These are phyloP conservation scores for Zygoascus ofunaensis DNA, from an alignment of 805 yeast genomes.

Conservation along the genomic window DNA sequence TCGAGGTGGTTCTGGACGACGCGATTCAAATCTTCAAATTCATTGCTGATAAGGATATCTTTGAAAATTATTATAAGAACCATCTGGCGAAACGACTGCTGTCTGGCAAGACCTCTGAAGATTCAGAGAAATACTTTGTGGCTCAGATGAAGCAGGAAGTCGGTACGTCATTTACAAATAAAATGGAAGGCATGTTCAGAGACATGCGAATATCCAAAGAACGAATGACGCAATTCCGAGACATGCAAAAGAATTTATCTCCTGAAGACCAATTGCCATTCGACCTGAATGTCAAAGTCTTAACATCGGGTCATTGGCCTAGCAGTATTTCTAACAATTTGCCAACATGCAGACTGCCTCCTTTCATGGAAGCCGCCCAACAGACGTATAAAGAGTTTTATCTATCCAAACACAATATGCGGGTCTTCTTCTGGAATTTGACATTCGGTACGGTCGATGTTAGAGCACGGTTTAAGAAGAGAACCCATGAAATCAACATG, in stretches of 20 bases:
- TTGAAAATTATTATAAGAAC: constrained; percentile 75
- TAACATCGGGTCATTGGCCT: constrained; percentile 66
- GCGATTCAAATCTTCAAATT: constrained; percentile 57
- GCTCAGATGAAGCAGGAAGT: constrained; percentile 62
- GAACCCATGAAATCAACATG: constrained; percentile 69
- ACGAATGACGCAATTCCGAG: constrained; percentile 34
- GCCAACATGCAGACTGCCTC: constrained; percentile 30
- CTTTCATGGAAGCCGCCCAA: constrained; percentile 35
- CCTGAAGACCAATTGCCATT: constrained; percentile 16
- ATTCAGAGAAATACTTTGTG: constrained; percentile 61
- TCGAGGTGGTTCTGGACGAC: constrained; percentile 40
- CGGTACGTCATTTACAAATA: constrained; percentile 70
- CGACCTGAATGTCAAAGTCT: constrained; percentile 42
- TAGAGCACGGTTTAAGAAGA: constrained; percentile 55
- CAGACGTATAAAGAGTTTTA: constrained; percentile 45
- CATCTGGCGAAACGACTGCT: constrained; percentile 76
- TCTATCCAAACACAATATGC: constrained; percentile 42
- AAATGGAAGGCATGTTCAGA: constrained; percentile 77
- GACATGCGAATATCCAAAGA: constrained; percentile 60
- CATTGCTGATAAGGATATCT: constrained; percentile 73
- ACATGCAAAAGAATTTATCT: constrained; percentile 12
- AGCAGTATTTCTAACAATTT: constrained; percentile 34
- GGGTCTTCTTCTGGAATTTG: constrained; percentile 69
- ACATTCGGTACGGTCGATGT: constrained; percentile 78
- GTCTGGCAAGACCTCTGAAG: constrained; percentile 41